Evolutionary conservation across 352 stramenopile genomes (phyloP).

Genomic region (Globisporangium recalcitrans): DNA sequence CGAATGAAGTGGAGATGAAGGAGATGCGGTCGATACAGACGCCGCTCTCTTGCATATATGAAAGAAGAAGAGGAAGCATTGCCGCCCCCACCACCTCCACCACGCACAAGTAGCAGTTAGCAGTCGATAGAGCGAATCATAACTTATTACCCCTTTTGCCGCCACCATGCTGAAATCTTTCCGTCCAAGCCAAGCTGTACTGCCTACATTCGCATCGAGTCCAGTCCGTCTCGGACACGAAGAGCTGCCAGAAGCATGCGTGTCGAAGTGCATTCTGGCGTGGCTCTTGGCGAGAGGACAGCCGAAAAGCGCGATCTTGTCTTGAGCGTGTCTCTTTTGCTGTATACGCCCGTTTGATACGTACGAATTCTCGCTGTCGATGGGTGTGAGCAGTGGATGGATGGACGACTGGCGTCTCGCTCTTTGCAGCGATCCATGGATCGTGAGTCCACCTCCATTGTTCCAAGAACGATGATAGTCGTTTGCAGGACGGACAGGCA

Average conservation of each 20-base stretch:
- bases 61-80: background rate
- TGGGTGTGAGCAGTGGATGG: background rate
- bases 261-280: background rate
- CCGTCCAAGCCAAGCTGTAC: background rate
- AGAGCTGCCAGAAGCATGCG: too few species aligned
- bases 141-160: conserved; percentile 5
- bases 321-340: background rate
- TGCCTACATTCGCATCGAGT: too few species aligned
- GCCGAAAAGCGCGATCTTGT: background rate
- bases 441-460: too few species aligned
- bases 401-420: background rate
- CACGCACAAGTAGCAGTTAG: background rate
- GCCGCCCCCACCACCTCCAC: background rate
- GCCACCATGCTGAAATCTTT: background rate
- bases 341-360: background rate
- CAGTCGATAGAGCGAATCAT: background rate
- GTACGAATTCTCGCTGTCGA: background rate
- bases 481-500: too few species aligned
- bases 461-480: too few species aligned
- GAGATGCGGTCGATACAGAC: too few species aligned
- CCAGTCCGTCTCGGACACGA: too few species aligned
- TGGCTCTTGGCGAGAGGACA: background rate
- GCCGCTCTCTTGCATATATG: background rate
- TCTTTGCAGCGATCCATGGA: background rate
- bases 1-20: too few species aligned